These are phyloP conservation scores for Penicillium coprophilum DNA, from an alignment of 495 filamentous ascomycete species.

Conservation along the genomic window DNA sequence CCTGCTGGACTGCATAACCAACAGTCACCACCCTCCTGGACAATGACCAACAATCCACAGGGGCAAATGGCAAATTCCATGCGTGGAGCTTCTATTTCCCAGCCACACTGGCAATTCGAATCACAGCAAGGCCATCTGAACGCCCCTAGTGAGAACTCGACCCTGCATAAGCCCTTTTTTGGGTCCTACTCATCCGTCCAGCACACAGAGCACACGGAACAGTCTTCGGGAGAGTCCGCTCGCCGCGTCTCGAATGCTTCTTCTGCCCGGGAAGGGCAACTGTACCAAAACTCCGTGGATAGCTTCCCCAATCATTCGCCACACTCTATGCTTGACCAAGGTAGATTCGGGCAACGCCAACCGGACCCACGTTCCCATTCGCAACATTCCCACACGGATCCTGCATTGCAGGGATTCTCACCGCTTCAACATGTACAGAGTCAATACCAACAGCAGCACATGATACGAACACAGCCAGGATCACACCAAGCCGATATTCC, in stretches of 20 bases:
- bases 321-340: background rate
- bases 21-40: background rate
- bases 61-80: slow-evolving; percentile 20
- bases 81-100: slow-evolving; percentile 49
- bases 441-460: slow-evolving; percentile 17
- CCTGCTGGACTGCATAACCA: background rate
- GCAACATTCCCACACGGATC: slow-evolving; percentile 10
- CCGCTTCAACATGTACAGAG: slow-evolving; percentile 7
- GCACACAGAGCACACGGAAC: slow-evolving; percentile 6
- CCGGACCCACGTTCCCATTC: slow-evolving; percentile 18
- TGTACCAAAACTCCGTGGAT: background rate
- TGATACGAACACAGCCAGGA: slow-evolving; percentile 16
- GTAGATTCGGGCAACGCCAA: background rate
- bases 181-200: slow-evolving; percentile 14
- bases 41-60: background rate
- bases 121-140: slow-evolving; percentile 3
- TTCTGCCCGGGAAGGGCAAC: background rate
- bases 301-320: background rate
- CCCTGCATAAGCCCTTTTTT: slow-evolving; percentile 9
- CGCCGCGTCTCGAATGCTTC: slow-evolving; percentile 6
- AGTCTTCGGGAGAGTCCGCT: slow-evolving; percentile 7
- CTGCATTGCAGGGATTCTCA: slow-evolving; percentile 16
- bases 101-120: slow-evolving; percentile 28
- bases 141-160: slow-evolving; percentile 1
- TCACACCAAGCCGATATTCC: background rate